These are phyloP conservation scores for Cicer bijugum DNA, from an alignment of 306 rosid genomes.

Conservation along the genomic window DNA sequence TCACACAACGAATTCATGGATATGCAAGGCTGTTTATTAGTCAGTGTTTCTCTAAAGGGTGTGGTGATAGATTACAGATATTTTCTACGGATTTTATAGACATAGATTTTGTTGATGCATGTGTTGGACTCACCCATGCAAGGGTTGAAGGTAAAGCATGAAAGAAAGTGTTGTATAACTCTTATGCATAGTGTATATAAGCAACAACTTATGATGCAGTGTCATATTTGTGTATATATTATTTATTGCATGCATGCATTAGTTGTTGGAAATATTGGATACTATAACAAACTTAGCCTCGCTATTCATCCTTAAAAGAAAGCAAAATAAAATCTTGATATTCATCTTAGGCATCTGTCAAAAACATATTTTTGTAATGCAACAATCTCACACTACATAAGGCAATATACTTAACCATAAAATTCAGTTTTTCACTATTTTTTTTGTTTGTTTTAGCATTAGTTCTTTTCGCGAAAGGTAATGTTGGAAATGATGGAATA, in stretches of 20 bases:
- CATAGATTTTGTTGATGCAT: constrained; percentile 81
- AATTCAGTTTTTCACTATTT: too few relatives aligned
- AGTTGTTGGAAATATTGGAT: background rate
- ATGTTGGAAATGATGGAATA: too few relatives aligned
- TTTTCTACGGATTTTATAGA: constrained; percentile 82
- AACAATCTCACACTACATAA: too few relatives aligned
- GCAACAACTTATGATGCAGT: background rate
- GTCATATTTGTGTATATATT: background rate
- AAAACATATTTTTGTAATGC: too few relatives aligned
- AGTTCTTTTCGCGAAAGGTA: too few relatives aligned
- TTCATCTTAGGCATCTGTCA: too few relatives aligned
- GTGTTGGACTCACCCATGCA: constrained; percentile 74
- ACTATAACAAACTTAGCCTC: background rate
- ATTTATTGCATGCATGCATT: constrained; percentile 2
- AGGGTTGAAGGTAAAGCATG: constrained; percentile 67
- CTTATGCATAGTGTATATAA: background rate
- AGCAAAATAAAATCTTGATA: background rate
- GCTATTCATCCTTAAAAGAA: background rate
- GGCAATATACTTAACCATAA: too few relatives aligned
- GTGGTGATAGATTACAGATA: constrained; percentile 67
- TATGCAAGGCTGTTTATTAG: constrained; percentile 72
- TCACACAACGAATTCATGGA: constrained; percentile 72
- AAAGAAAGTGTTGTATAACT: background rate
- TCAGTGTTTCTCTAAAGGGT: constrained; percentile 62
- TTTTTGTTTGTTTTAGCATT: too few relatives aligned